Percentiles rank a stretch among this genome's conserved stretches.
phyloP scores from a whole-genome alignment of 1,139 yeast genomes.

The Nakaseomyces sp. region DNA sequence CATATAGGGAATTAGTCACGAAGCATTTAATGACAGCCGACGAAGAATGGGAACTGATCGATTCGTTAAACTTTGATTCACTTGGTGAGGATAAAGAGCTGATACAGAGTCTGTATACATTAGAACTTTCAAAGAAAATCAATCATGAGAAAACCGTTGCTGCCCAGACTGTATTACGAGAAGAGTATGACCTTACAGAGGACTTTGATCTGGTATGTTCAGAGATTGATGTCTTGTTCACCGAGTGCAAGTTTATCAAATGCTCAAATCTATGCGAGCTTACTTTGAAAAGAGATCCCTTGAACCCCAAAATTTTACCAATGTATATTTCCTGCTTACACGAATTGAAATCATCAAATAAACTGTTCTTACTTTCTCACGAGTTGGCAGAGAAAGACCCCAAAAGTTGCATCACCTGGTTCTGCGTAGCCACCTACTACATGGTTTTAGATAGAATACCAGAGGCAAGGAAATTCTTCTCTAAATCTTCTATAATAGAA shows the following conservation, averaged over 20 bases:
- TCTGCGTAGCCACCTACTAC: constrained; percentile 87
- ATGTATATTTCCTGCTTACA: constrained; percentile 75
- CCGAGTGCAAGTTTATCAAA: constrained; percentile 72
- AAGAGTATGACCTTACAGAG: constrained; percentile 61
- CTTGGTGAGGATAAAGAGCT: constrained; percentile 78
- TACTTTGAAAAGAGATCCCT: constrained; percentile 53
- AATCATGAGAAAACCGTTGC: constrained; percentile 52
- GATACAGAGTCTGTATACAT: constrained; percentile 64
- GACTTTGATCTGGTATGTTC: constrained; percentile 64
- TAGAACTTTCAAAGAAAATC: constrained; percentile 66
- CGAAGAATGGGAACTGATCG: constrained; percentile 80
- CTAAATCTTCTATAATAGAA: constrained; percentile 79
- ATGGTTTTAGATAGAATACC: constrained; percentile 60
- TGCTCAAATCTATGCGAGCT: constrained; percentile 69
- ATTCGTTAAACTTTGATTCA: constrained; percentile 53
- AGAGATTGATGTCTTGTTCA: constrained; percentile 62
- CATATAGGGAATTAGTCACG: constrained; percentile 68
- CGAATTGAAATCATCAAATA: constrained; percentile 77
- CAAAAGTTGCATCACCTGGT: constrained; percentile 77
- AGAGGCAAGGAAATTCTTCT: constrained; percentile 82
- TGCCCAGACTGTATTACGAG: constrained; percentile 56
- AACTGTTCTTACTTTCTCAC: constrained; percentile 73
- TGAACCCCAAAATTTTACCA: constrained; percentile 68
- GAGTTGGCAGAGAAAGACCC: constrained; percentile 83
- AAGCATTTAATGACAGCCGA: constrained; percentile 72